Evolutionary conservation across 164 flowering plant species (phyloP).

Genomic region (Tetrastigma voinierianum): DNA sequence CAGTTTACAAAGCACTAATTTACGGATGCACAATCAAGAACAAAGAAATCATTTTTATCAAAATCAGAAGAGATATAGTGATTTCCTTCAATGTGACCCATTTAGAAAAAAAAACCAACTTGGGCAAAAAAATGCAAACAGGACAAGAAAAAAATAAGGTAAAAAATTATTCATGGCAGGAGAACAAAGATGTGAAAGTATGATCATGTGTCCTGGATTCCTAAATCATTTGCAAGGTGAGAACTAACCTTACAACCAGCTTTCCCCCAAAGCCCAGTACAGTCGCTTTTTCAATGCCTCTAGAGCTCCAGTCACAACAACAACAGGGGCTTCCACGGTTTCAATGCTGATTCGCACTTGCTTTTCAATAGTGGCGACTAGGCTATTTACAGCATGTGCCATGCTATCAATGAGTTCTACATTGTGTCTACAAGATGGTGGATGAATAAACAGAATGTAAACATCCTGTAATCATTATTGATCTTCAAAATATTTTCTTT

Average conservation of each 20-base stretch:
- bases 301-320: constrained; percentile 62
- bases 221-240: neutral
- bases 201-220: neutral
- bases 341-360: constrained; percentile 21
- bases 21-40: neutral
- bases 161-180: neutral
- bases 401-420: neutral
- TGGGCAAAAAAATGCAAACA: neutral
- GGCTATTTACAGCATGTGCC: constrained; percentile 28
- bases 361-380: constrained; percentile 43
- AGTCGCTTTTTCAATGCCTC: constrained; percentile 52
- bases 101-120: neutral
- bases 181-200: neutral
- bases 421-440: neutral
- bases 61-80: neutral
- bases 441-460: no score
- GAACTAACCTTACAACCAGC: constrained; percentile 53
- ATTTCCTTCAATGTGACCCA: neutral
- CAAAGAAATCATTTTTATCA: neutral
- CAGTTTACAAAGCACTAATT: no score
- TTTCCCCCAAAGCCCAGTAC: constrained; percentile 67
- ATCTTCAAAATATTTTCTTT: no score
- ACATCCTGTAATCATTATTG: no score
- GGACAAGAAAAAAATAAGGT: neutral
- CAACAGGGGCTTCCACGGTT: constrained; percentile 53